Percentiles rank a stretch among this genome's conserved stretches.
Evolutionary conservation across 1,284 basidiomycete species (phyloP).

Genomic region (Rhodotorula sp.): DNA sequence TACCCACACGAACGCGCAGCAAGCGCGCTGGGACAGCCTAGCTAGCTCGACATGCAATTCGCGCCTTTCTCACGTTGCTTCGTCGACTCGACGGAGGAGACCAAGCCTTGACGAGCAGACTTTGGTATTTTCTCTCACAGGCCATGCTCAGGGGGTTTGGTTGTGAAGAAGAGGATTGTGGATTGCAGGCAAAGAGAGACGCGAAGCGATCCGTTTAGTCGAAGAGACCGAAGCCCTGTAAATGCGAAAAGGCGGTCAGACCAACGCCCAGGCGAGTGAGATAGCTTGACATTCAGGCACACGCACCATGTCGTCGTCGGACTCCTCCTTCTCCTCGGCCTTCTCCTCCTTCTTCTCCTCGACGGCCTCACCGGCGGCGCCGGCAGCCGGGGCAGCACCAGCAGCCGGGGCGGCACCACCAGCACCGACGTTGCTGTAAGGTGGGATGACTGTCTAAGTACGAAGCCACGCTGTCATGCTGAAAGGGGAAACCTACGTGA

Average conservation of each 20-base stretch:
- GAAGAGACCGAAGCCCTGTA: slow-evolving; percentile 73
- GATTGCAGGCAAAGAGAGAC: neutral
- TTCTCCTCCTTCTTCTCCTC: slow-evolving; percentile 57
- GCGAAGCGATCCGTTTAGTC: slow-evolving; percentile 56
- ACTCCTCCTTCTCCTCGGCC: slow-evolving; percentile 73
- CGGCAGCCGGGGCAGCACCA: slow-evolving; percentile 55
- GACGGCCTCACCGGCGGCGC: slow-evolving; percentile 61
- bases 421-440: slow-evolving; percentile 29
- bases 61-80: too few species aligned
- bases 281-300: neutral
- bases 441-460: neutral
- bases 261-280: neutral
- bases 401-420: slow-evolving; percentile 64
- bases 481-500: slow-evolving; percentile 66
- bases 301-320: slow-evolving; percentile 88
- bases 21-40: neutral
- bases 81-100: too few species aligned
- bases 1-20: neutral
- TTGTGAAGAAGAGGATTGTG: neutral
- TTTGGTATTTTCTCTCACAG: too few species aligned
- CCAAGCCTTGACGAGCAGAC: too few species aligned
- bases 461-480: slow-evolving; percentile 56
- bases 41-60: too few species aligned
- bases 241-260: slow-evolving; percentile 4
- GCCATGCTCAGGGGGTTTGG: neutral